phyloP scores from a whole-genome alignment of 2,329 filamentous ascomycete species.

The Colletotrichum chrysophilum region DNA sequence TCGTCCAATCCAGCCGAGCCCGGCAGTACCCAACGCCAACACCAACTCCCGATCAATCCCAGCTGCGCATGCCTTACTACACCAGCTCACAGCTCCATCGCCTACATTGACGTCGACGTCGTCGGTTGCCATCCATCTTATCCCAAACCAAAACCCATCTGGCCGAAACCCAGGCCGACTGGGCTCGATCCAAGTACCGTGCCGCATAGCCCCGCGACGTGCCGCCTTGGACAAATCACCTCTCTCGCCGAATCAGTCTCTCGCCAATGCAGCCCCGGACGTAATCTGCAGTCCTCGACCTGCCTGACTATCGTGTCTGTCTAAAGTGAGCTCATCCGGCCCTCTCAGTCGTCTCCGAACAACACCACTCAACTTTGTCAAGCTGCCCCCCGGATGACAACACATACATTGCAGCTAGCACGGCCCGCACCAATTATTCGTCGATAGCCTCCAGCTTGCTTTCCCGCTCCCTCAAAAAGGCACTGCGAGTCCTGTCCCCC shows the following conservation, averaged over 20 bases:
- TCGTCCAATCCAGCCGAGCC: not conserved
- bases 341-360: not conserved
- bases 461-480: conserved; percentile 17
- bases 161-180: not conserved
- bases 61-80: not conserved
- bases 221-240: conserved; percentile 6
- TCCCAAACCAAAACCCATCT: not conserved
- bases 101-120: not conserved
- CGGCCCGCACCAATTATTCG: not conserved
- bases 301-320: not conserved
- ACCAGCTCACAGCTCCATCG: not conserved
- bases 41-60: not conserved
- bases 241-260: not conserved
- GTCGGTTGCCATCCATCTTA: not conserved
- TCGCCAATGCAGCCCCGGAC: not conserved
- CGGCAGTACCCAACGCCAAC: not conserved
- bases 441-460: not conserved
- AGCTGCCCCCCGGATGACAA: conserved; percentile 2
- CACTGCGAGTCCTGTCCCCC: not conserved
- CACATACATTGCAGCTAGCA: not conserved
- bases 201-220: not conserved
- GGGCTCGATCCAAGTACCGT: not conserved
- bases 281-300: not conserved
- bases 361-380: not conserved
- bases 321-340: conserved; percentile 7